Base-by-base conservation (phyloP, 2,329 filamentous ascomycete genomes). In the Diaporthe sp. region DNA sequence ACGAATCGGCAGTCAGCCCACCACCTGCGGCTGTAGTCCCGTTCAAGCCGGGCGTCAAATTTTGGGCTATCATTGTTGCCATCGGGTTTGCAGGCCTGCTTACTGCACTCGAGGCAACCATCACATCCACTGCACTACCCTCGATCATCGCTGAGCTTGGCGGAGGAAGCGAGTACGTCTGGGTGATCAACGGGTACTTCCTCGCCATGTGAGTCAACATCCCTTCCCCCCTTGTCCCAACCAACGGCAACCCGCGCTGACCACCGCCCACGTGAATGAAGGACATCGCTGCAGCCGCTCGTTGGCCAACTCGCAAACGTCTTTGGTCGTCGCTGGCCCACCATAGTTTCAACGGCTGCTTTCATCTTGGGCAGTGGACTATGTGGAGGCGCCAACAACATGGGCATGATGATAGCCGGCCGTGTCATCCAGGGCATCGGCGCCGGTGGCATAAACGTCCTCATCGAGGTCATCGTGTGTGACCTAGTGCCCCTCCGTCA, bases 351-450 rank as follows among this genome's bases (percentile, higher is more conserved):
- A 3, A 84, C 90, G 1, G 82, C 81, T 15, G 76, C 89, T 1
- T 91, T 91, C 75, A 84, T 83, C 0, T 78, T 91, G 0, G 90
- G 90, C 0, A 90, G 89, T 73, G 88, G 85, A 0, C 83, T 92
- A 4, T 86, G 83, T 57, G 90, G 89, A 0, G 86, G 85, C 0
- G 87, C 90, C 0, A 83, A 79, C 0, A 86, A 78, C 10, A 83
- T 82, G 0, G 79, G 77, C 0, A 86, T 87, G 79, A 82, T 93
- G 2, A 90, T 93, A 20, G 85, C 84, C 4, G 86, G 84, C 7
- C 82, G 85, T 1, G 81, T 76, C 0, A 78, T 92, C 1, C 90
- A 92, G 74, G 91, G 91, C 0, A 70, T 83, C 1, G 85, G 85
- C 0, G 80, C 78, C 3, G 83, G 81, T 12, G 85, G 85, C 8